These are phyloP conservation scores for Rhodamnia rubescens DNA, from an alignment of 345 rosid genomes.

Conservation along the genomic window DNA sequence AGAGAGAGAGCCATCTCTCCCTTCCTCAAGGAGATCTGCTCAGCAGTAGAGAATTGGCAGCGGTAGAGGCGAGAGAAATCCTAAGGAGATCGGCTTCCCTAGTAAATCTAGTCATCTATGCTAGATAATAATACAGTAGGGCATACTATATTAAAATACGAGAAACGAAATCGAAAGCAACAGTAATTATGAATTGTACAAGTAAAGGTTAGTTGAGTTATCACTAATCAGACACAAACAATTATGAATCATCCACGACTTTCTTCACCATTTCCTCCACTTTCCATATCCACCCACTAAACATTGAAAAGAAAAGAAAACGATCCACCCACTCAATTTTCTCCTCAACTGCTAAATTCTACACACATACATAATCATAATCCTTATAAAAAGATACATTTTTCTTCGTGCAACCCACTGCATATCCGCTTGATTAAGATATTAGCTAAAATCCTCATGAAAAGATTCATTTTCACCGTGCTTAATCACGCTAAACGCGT, in stretches of 20 bases:
- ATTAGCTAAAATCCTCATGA: neutral
- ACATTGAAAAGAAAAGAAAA: neutral
- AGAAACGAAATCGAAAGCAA: neutral
- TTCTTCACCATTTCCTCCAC: neutral
- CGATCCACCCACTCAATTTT: neutral
- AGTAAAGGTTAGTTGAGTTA: neutral
- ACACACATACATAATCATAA: too few species aligned
- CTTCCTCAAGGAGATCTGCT: too few species aligned
- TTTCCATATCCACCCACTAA: neutral
- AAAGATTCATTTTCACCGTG: neutral
- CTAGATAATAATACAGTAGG: too few species aligned
- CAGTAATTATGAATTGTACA: neutral
- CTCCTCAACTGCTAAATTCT: too few species aligned
- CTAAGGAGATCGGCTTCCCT: too few species aligned
- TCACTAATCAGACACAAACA: neutral
- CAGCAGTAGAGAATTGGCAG: too few species aligned
- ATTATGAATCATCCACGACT: neutral
- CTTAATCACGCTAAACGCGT: neutral
- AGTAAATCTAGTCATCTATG: too few species aligned
- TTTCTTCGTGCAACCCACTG: neutral
- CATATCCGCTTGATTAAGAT: neutral
- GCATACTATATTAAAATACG: too few species aligned
- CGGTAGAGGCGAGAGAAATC: too few species aligned
- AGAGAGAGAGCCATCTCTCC: too few species aligned
- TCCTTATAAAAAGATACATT: too few species aligned